These are phyloP conservation scores for Aspergillus fructus DNA, from an alignment of 2,329 filamentous ascomycete genomes.

Conservation along the genomic window DNA sequence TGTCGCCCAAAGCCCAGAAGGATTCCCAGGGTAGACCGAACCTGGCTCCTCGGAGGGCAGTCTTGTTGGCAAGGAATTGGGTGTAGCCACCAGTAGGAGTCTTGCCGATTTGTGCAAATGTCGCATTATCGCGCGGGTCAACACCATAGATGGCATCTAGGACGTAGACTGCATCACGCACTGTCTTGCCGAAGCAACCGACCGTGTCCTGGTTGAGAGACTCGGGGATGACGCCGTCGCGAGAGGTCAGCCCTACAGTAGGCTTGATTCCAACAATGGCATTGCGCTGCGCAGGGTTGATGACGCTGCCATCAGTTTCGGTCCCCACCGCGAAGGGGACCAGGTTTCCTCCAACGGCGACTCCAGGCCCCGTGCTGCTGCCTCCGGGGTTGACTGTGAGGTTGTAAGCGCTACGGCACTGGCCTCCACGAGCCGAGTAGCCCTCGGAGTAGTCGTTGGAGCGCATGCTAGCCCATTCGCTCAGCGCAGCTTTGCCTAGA, in stretches of 20 bases:
- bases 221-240: not conserved
- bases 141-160: not conserved
- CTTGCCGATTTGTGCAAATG: too few species aligned
- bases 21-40: slow-evolving; percentile 72
- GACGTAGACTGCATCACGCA: not conserved
- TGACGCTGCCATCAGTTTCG: slow-evolving; percentile 3
- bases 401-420: not conserved
- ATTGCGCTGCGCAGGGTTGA: slow-evolving; percentile 3
- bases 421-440: not conserved
- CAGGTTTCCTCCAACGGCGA: not conserved
- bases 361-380: slow-evolving; percentile 5
- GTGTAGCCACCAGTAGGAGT: too few species aligned
- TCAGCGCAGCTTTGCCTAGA: slow-evolving; percentile 4
- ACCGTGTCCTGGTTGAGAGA: slow-evolving; percentile 5
- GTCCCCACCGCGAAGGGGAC: slow-evolving; percentile 6
- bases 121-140: too few species aligned
- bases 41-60: not conserved
- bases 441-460: not conserved
- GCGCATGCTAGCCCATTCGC: slow-evolving; percentile 4
- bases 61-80: too few species aligned
- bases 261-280: slow-evolving; percentile 7
- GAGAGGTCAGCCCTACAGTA: not conserved
- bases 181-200: slow-evolving; percentile 1
- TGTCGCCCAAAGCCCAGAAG: slow-evolving; percentile 65
- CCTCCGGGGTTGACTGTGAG: not conserved